Base-by-base conservation (phyloP, 257 asterid genomes). In the Cordia subcordata region DNA sequence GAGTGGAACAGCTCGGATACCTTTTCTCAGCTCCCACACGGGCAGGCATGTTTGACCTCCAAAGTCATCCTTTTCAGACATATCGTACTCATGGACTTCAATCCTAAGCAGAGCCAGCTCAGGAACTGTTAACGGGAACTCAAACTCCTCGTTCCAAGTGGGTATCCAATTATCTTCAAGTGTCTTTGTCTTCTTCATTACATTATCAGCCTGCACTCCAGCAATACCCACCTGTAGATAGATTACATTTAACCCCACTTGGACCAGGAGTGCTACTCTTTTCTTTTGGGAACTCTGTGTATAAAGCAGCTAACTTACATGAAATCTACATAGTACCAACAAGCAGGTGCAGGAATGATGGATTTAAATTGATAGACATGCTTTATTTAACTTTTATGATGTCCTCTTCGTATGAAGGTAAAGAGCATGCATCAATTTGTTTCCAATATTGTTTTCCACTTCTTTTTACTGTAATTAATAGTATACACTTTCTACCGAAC, bases 111-210 rank as follows among this genome's bases (percentile, higher is more conserved):
- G 78, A 40, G 96, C 96, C 56, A 88, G 71, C 62, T 88, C 91
- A 0, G 96, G 96, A 27, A 88, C 88, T 22, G 81, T 82, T 67
- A 88, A 65, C 27, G 84, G 85, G 72, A 88, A 85, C 82, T 78
- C 85, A 55, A 88, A 88, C 63, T 63, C 77, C 78, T 89, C 95
- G 49, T 82, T 75, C 95, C 95, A 89, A 3, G 54, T 70, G 37
- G 96, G 96, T 66, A 84, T 86, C 96, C 96, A 89, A 11, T 78
- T 84, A 64, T 89, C 95, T 69, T 89, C 95, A 0, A 82, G 75
- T 10, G 71, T 71, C 71, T 72, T 77, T 61, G 95, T 80, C 68
- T 84, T 84, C 83, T 80, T 80, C 96, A 84, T 89, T 47, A 70
- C 55, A 20, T 74, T 55, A 70, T 89, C 96, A 52, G 78, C 75